These are phyloP conservation scores for Blastobotrys persicus DNA, from an alignment of 1,139 yeast species.

Conservation along the genomic window DNA sequence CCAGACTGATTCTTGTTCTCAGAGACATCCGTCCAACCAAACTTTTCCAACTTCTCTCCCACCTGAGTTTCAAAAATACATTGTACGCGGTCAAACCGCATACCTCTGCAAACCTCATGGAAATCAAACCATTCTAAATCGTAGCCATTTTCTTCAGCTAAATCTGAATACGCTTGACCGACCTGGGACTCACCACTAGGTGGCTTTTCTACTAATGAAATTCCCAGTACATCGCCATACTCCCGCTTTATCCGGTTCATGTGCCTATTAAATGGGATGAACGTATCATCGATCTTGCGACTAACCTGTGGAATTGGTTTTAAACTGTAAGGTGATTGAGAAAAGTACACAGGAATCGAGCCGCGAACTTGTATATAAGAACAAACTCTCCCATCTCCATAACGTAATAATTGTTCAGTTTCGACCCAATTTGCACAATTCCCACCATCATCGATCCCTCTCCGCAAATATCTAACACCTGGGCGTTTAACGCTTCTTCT, in stretches of 20 bases:
- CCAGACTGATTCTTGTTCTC: constrained; percentile 34
- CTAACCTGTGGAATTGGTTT: constrained; percentile 42
- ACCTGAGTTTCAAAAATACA: constrained; percentile 33
- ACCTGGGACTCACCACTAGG: constrained; percentile 37
- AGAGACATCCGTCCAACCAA: constrained; percentile 38
- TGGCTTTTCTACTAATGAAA: constrained; percentile 41
- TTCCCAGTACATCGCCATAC: constrained; percentile 34
- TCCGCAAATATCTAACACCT: constrained; percentile 46
- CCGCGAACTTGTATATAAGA: constrained; percentile 38
- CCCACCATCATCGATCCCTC: constrained; percentile 46
- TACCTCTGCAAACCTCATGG: constrained; percentile 41
- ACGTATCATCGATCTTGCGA: constrained; percentile 32
- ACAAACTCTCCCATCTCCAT: constrained; percentile 10
- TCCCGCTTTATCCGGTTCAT: constrained; percentile 31
- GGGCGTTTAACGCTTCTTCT: constrained; percentile 42
- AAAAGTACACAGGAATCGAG: constrained; percentile 53
- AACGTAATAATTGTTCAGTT: constrained; percentile 40
- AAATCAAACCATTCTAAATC: constrained; percentile 46
- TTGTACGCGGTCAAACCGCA: constrained; percentile 40
- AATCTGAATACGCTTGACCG: constrained; percentile 37
- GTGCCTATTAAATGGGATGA: constrained; percentile 34
- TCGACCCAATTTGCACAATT: constrained; percentile 49
- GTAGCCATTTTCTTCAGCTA: constrained; percentile 29
- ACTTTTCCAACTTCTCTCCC: constrained; percentile 24
- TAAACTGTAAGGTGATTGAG: constrained; percentile 50